These are phyloP conservation scores for Amphicarpaea edgeworthii DNA, from an alignment of 306 rosid species.

Conservation along the genomic window DNA sequence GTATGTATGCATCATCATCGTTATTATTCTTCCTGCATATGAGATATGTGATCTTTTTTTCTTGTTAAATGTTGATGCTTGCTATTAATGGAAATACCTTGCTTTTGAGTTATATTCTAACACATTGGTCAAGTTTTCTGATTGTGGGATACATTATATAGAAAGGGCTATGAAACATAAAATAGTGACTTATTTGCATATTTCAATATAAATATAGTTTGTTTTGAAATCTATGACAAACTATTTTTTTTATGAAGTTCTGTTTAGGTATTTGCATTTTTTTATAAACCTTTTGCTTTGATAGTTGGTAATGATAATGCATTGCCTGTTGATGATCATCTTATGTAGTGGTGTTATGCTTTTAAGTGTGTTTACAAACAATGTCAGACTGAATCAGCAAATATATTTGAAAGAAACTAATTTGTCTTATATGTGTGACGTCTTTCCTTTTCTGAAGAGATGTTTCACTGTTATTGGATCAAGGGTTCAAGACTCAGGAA, in stretches of 20 bases:
- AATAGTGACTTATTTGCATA: neutral
- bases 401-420: constrained; percentile 8
- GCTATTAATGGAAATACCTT: constrained; percentile 3
- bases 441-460: constrained; percentile 57
- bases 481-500: constrained; percentile 65
- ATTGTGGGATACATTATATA: neutral
- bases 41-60: neutral
- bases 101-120: constrained; percentile 1
- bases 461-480: constrained; percentile 80
- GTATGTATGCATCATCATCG: constrained; percentile 43
- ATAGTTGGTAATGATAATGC: neutral
- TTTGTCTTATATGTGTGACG: neutral
- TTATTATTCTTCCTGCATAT: neutral
- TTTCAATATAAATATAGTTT: constrained; percentile 4
- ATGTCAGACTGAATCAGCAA: constrained; percentile 1
- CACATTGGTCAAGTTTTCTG: constrained; percentile 6
- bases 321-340: neutral
- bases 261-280: no score
- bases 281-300: no score
- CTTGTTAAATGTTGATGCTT: neutral
- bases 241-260: neutral
- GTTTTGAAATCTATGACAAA: neutral
- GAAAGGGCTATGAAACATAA: neutral
- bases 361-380: constrained; percentile 11
- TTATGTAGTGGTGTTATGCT: neutral